Evolutionary conservation across 1,139 yeast genomes (phyloP).

Genomic region (Geotrichum bryndzae): DNA sequence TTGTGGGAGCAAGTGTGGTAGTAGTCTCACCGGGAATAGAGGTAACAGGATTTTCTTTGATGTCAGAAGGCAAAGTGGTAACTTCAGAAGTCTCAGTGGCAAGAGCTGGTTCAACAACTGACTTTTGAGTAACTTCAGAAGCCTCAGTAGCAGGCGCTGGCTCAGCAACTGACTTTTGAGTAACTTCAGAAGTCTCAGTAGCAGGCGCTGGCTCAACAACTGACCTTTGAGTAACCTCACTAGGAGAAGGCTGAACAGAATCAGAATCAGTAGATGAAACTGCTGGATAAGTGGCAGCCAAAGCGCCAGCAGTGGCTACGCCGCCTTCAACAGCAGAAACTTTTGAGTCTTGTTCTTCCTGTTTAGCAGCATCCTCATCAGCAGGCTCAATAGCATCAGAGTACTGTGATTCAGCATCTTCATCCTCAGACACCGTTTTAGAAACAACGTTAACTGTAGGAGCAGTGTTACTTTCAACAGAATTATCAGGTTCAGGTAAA

Average conservation of each 20-base stretch:
- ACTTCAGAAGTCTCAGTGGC: background rate
- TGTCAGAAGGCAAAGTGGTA: background rate
- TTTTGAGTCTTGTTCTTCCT: background rate
- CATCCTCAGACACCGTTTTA: background rate
- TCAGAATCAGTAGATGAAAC: background rate
- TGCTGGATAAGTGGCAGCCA: background rate
- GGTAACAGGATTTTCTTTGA: background rate
- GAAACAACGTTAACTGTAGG: background rate
- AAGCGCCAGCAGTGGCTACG: background rate
- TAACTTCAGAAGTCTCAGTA: background rate
- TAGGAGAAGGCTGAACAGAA: background rate
- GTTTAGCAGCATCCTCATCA: background rate
- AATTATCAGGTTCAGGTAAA: background rate
- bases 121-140: background rate
- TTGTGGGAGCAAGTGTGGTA: conserved; percentile 3
- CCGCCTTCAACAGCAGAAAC: background rate
- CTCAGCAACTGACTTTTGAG: background rate
- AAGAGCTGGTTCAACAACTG: background rate
- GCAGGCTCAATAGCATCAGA: conserved; percentile 6
- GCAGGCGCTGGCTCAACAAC: background rate
- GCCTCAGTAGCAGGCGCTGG: background rate
- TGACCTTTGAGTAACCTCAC: background rate
- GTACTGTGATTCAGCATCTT: conserved; percentile 5
- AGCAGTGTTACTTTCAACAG: background rate
- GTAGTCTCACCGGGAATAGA: background rate